Conservation (phyloP, 2,329 filamentous ascomycete species). For the Ascosphaera apis region DNA sequence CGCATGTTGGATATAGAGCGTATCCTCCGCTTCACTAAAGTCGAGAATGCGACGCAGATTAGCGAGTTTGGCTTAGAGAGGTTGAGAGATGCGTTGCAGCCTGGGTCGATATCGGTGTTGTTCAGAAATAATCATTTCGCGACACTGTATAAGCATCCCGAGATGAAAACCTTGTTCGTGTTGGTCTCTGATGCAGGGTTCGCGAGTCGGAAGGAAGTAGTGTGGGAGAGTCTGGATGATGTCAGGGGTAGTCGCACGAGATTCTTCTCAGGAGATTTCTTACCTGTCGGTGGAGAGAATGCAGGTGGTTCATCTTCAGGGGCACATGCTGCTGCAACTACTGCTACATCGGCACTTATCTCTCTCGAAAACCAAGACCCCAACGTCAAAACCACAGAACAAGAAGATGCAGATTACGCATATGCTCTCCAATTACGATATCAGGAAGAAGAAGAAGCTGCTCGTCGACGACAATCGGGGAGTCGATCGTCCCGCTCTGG, state of each 20-base stretch:
- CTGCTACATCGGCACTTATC: slow-evolving; percentile 7
- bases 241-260: slow-evolving; percentile 63
- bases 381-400: slow-evolving; percentile 36
- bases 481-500: no score
- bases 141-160: slow-evolving; percentile 72
- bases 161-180: slow-evolving; percentile 50
- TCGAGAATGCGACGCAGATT: slow-evolving; percentile 60
- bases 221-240: slow-evolving; percentile 87
- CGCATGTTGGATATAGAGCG: slow-evolving; percentile 61
- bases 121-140: slow-evolving; percentile 97
- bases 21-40: slow-evolving; percentile 60
- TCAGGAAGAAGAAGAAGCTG: slow-evolving; percentile 87
- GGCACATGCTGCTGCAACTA: slow-evolving; percentile 5
- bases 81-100: slow-evolving; percentile 44
- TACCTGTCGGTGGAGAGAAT: slow-evolving; percentile 43
- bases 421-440: slow-evolving; percentile 77
- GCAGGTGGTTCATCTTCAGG: slow-evolving; percentile 5
- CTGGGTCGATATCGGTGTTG: slow-evolving; percentile 67
- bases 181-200: slow-evolving; percentile 89
- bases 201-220: slow-evolving; percentile 63
- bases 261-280: slow-evolving; percentile 78
- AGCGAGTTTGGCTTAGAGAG: slow-evolving; percentile 59
- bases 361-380: slow-evolving; percentile 29
- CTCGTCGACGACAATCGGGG: no score
- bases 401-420: slow-evolving; percentile 46